phyloP scores from a whole-genome alignment of 2,329 filamentous ascomycete genomes.

The Lachnellula arida region DNA sequence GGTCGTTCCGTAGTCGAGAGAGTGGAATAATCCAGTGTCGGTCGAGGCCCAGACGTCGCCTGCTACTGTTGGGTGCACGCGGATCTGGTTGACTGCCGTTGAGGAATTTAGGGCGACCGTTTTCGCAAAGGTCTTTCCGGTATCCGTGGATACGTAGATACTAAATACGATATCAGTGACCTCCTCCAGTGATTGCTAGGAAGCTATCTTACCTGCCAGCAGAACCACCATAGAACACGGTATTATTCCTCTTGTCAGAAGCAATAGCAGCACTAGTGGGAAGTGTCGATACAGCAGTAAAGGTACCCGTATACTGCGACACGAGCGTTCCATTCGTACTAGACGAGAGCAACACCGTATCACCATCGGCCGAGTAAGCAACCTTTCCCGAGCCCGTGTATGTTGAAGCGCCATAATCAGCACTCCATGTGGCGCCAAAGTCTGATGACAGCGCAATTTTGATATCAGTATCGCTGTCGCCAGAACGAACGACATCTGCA shows the following conservation, averaged over 20 bases:
- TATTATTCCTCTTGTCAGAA: constrained; percentile 49
- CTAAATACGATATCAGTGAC: neutral
- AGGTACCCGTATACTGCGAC: constrained; percentile 35
- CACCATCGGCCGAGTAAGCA: constrained; percentile 47
- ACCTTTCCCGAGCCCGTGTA: constrained; percentile 40
- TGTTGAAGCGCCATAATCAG: constrained; percentile 43
- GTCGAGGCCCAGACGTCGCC: constrained; percentile 59
- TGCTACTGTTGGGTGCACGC: constrained; percentile 49
- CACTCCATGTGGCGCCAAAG: constrained; percentile 46
- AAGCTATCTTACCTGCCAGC: constrained; percentile 30
- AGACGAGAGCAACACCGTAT: constrained; percentile 46
- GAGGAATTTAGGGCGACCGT: constrained; percentile 37
- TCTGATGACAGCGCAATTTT: constrained; percentile 46
- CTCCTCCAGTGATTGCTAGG: neutral
- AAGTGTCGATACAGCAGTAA: constrained; percentile 40
- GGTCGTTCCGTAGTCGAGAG: constrained; percentile 45
- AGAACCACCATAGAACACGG: constrained; percentile 48
- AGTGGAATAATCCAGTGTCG: constrained; percentile 49
- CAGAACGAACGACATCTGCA: constrained; percentile 46
- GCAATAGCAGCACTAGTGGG: constrained; percentile 45
- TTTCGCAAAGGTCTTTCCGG: constrained; percentile 41
- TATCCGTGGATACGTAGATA: constrained; percentile 49
- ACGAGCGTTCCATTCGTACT: constrained; percentile 35
- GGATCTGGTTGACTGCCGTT: constrained; percentile 49
- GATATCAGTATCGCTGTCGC: constrained; percentile 36